Base-by-base conservation (phyloP, 2,329 filamentous ascomycete genomes). In the Sphaceloma murrayae region DNA sequence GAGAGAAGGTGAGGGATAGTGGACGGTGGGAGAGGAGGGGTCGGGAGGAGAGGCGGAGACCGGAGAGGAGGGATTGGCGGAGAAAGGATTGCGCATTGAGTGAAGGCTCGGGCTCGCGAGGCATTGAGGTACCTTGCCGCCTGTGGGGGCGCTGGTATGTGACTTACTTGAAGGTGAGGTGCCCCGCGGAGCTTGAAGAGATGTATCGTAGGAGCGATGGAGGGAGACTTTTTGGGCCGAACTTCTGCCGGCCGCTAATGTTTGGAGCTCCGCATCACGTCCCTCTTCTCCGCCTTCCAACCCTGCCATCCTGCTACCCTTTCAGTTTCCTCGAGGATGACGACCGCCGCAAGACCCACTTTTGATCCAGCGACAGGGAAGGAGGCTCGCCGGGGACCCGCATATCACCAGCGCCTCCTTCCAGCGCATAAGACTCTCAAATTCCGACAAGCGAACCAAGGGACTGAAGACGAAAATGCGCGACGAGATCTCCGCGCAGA, bases 291-390 rank as follows among this genome's bases (percentile, higher is more conserved):
- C 5, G 4, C 39, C 43, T 29, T 22, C 36, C 43, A n/a, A 8
- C 5, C 2, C 6, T 9, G 9, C 38, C 16, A 19, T 8, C 6
- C 29, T 34, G 9, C 19, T 6, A 11, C 30, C 3, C 18, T 38
- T 19, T 21, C 5, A 19, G 14, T 21, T 11, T 19, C 4, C n/a
- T 11, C 58, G 47, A 65, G 51, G 10, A 72, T 72, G 69, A 65
- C 62, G 27, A 67, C 65, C 66, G 78, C 78, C 47, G 78, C 80
- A 61, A 83, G 91, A 67, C 91, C 91, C 46, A 98, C 91, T 0
- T 98, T 98, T 61, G 91, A 98, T 63, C 91, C 91, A 52, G 88
- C 89, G 31, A 79, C 82, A 61, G 91, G 91, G 62, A 95, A 95
- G 72, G 91, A 98, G 66, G 86, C 88, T 57, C 82, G 87, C 48